Evolutionary conservation across 1,284 basidiomycete species (phyloP).

Genomic region (Ustilago loliicola): DNA sequence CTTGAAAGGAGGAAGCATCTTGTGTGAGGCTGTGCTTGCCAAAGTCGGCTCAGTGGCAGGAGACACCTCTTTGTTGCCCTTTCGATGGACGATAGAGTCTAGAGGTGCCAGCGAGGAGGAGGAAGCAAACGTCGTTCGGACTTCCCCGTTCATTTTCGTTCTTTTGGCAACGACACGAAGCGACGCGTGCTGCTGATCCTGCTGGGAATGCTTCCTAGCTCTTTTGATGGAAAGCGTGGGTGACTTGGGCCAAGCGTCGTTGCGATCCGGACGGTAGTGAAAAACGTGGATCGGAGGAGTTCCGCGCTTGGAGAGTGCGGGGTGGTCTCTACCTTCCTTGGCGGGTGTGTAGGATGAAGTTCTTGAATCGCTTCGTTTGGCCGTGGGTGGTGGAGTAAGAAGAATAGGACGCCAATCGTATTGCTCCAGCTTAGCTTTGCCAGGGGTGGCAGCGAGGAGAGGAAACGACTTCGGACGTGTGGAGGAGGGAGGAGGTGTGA

Average conservation of each 20-base stretch:
- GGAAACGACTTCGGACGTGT: not conserved
- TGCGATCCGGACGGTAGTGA: conserved; percentile 4
- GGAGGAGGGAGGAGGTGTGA: conserved; percentile 4
- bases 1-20: conserved; percentile 22
- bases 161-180: not conserved
- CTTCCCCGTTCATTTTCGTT: not conserved
- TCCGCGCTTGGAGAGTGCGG: not conserved
- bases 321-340: not conserved
- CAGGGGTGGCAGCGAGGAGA: not conserved
- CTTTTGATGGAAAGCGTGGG: conserved; percentile 24
- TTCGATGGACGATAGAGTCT: not conserved
- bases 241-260: conserved; percentile 20
- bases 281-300: not conserved
- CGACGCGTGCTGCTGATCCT: not conserved
- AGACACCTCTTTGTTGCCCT: not conserved
- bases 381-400: conserved; percentile 25
- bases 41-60: not conserved
- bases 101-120: not conserved
- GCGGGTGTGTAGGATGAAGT: not conserved
- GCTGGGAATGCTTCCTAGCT: conserved; percentile 13
- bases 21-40: not conserved
- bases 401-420: conserved; percentile 32
- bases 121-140: not conserved
- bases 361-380: not conserved
- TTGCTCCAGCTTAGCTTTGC: not conserved